Evolutionary conservation across 352 stramenopile genomes (phyloP).

Genomic region (Globisporangium sylvaticum): DNA sequence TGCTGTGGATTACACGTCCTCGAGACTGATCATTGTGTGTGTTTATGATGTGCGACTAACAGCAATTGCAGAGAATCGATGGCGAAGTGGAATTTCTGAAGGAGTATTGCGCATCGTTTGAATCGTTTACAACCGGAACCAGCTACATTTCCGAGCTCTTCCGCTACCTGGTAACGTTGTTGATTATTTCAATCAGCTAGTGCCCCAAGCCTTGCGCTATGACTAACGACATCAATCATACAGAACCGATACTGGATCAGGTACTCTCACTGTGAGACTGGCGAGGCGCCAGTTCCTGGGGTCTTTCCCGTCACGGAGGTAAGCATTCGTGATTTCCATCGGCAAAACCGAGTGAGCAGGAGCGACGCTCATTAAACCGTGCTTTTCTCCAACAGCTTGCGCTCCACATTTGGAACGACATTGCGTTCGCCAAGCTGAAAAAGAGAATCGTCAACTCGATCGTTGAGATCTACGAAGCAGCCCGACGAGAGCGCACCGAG

Average conservation of each 20-base stretch:
- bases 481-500: slow-evolving; percentile 48
- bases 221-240: background rate
- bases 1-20: background rate
- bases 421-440: slow-evolving; percentile 68
- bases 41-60: background rate
- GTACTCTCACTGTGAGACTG: slow-evolving; percentile 83
- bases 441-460: slow-evolving; percentile 59
- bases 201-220: background rate
- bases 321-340: background rate
- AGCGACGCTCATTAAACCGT: background rate
- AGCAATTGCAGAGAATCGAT: slow-evolving; percentile 53
- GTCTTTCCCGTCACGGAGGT: slow-evolving; percentile 84
- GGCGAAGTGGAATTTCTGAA: slow-evolving; percentile 67
- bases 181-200: background rate
- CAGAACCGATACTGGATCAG: slow-evolving; percentile 87
- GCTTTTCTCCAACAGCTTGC: slow-evolving; percentile 40
- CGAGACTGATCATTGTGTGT: background rate
- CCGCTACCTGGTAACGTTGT: slow-evolving; percentile 51
- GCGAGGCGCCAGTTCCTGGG: slow-evolving; percentile 74
- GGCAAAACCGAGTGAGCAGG: background rate
- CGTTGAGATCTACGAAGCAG: slow-evolving; percentile 60
- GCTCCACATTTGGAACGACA: slow-evolving; percentile 84
- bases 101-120: slow-evolving; percentile 64
- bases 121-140: slow-evolving; percentile 68
- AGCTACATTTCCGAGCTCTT: slow-evolving; percentile 85